Evolutionary conservation across 176 grass and related monocot species (phyloP), one percentile per base, ranked within the genome.

Genomic region (Hsuehochloa calcarea): DNA sequence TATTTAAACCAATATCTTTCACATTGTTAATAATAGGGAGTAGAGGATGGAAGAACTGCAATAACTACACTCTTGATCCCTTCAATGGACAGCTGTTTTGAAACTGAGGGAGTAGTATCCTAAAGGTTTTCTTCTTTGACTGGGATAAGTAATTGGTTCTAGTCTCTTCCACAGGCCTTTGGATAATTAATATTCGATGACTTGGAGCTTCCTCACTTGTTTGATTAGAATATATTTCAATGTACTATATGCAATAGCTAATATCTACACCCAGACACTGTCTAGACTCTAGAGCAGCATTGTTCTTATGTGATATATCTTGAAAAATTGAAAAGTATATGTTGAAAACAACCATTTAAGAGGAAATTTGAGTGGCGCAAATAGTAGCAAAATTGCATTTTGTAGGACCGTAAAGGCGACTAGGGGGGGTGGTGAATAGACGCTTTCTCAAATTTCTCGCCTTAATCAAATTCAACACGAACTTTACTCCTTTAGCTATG

Each of bases 131-230:
- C 26, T 54, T 13, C 29, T 84, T 63, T 73, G 25, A 11, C 29
- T 65, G 58, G 43, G 39, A n/a, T 41, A 80, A 73, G 29, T 80
- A 65, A 50, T 41, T 76, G 46, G 23, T 67, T 81, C 58, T 17
- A 45, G 46, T 26, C 56, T 58, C 41, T 80, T 45, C 63, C 1
- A 43, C 46, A 54, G 41, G 17, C 72, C 47, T 52, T 31, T 54
- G 4, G 4, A 15, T 58, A 27, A 44, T 76, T 75, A 55, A 43
- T 47, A 52, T 66, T 54, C 14, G n/a, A 13, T 64, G 29, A 62
- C 6, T 83, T 20, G 41, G 22, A 38, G 43, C 19, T 74, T 6
- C 20, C 25, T 83, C 4, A 74, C 25, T 65, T 49, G 31, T 19
- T 56, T 70, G 12, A 58, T 56, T 44, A 59, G 11, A 59, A 59